phyloP scores from a whole-genome alignment of 768 basidiomycete species.

The Pholiota conissans region DNA sequence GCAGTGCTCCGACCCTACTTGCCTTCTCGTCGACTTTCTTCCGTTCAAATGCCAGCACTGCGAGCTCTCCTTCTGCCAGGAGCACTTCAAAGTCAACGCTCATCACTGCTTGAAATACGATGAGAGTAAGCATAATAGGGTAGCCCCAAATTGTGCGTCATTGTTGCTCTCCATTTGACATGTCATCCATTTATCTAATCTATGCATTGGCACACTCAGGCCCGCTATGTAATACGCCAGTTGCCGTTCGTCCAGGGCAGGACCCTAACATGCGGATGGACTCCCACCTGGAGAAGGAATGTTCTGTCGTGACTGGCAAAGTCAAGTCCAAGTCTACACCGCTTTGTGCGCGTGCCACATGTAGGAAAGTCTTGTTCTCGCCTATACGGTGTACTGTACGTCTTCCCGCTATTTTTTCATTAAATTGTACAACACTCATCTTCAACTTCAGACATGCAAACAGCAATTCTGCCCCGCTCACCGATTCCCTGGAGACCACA shows the following conservation, averaged over 20 bases:
- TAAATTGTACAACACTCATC: background rate
- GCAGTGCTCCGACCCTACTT: conserved; percentile 68
- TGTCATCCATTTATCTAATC: background rate
- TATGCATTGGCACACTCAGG: conserved; percentile 35
- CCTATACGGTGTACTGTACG: conserved; percentile 77
- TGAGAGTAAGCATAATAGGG: conserved; percentile 65
- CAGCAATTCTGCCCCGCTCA: conserved; percentile 77
- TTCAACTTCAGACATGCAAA: conserved; percentile 55
- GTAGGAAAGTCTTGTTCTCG: conserved; percentile 72
- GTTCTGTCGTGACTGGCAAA: conserved; percentile 69
- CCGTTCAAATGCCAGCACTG: conserved; percentile 89
- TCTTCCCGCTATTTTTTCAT: conserved; percentile 13
- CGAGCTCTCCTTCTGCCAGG: conserved; percentile 65
- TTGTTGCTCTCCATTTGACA: background rate
- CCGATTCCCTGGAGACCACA: conserved; percentile 76
- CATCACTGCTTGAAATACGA: conserved; percentile 75
- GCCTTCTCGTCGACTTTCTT: conserved; percentile 77
- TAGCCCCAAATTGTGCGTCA: conserved; percentile 72
- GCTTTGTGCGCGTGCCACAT: conserved; percentile 58
- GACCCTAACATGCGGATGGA: conserved; percentile 86
- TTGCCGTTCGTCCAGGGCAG: conserved; percentile 73
- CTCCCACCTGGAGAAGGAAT: conserved; percentile 63
- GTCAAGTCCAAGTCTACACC: conserved; percentile 54
- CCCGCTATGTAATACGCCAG: conserved; percentile 74
- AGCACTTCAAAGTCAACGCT: conserved; percentile 71